Evolutionary conservation across 495 filamentous ascomycete genomes (phyloP).

Genomic region (Penicillium diatomitis): DNA sequence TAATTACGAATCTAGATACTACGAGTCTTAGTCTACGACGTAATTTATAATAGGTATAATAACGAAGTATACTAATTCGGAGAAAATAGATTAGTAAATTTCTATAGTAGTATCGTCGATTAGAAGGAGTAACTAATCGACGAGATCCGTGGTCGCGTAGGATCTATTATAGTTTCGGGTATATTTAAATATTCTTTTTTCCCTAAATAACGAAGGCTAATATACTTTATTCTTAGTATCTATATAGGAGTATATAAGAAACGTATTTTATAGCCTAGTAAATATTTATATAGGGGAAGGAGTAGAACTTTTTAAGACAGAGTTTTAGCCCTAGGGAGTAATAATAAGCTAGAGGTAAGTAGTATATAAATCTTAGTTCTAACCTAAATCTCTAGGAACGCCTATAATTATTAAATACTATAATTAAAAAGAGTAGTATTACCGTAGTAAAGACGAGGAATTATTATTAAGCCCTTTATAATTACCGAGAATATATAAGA

Average conservation of each 20-base stretch:
- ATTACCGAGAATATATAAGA: no score
- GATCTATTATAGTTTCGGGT: neutral
- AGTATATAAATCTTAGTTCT: no score
- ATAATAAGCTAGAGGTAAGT: no score
- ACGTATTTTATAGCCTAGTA: neutral
- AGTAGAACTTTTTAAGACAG: neutral
- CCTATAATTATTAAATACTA: no score
- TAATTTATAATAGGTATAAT: neutral
- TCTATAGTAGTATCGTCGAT: neutral
- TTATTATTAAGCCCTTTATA: no score
- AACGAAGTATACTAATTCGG: neutral
- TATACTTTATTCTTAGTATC: neutral
- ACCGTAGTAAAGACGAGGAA: no score
- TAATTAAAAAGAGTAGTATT: no score
- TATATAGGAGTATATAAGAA: neutral
- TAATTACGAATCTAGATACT: neutral
- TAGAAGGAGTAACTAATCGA: neutral
- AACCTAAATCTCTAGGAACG: no score
- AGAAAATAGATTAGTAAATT: neutral
- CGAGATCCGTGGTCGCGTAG: neutral
- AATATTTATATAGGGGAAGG: neutral
- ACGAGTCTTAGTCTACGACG: neutral
- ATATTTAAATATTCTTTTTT: neutral
- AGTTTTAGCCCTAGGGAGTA: neutral
- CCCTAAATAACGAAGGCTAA: neutral